phyloP scores from a whole-genome alignment of 208 protist species.

The Leishmania guyanensis region DNA sequence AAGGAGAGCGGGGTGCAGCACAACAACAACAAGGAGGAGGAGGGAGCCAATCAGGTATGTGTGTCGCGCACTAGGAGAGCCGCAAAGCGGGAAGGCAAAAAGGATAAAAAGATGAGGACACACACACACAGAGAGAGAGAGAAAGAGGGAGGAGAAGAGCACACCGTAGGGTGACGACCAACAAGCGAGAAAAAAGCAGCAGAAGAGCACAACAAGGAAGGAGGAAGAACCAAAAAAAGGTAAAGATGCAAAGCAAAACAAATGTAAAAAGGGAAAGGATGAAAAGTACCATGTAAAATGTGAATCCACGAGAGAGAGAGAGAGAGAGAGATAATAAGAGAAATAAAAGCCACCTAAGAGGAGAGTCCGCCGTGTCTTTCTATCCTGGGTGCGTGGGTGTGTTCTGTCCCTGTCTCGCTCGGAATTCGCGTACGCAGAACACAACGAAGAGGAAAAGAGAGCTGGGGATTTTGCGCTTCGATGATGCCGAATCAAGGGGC shows the following conservation, averaged over 20 bases:
- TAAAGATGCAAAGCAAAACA: background rate
- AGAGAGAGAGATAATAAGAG: background rate
- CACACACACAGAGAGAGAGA: background rate
- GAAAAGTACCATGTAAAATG: background rate
- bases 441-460: background rate
- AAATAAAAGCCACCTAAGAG: background rate
- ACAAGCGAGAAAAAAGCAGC: background rate
- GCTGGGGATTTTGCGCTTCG: no score
- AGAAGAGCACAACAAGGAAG: background rate
- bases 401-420: background rate
- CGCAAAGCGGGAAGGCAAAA: background rate
- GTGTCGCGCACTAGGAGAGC: background rate
- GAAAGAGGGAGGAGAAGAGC: constrained; percentile 10
- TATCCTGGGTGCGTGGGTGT: background rate
- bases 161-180: background rate
- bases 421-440: background rate
- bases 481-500: background rate
- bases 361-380: background rate
- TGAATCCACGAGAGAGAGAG: background rate
- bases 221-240: background rate
- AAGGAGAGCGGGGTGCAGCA: no score
- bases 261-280: background rate
- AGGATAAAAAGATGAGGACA: background rate
- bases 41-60: background rate
- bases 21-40: no score